These are phyloP conservation scores for Fusarium piperis DNA, from an alignment of 2,329 filamentous ascomycete genomes.

Conservation along the genomic window DNA sequence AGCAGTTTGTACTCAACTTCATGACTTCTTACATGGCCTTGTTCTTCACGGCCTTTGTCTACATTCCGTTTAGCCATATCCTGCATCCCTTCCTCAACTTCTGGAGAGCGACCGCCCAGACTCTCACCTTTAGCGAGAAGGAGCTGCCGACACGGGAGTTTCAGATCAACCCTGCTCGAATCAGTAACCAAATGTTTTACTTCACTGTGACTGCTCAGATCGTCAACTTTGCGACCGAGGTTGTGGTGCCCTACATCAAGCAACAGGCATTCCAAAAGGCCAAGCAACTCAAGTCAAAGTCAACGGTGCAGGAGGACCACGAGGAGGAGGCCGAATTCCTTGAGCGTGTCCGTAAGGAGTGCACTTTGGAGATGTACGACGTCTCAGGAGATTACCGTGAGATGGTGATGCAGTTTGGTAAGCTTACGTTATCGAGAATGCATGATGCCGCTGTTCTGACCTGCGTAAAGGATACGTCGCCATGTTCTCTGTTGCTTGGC, in stretches of 20 bases:
- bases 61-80: constrained; percentile 87
- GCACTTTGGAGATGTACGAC: constrained; percentile 84
- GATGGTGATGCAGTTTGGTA: constrained; percentile 85
- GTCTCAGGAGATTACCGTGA: constrained; percentile 91
- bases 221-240: constrained; percentile 85
- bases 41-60: constrained; percentile 93
- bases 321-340: constrained; percentile 85
- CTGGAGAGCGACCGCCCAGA: constrained; percentile 78
- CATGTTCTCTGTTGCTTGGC: constrained; percentile 94
- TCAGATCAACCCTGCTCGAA: constrained; percentile 81
- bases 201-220: constrained; percentile 95
- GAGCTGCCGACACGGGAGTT: constrained; percentile 74
- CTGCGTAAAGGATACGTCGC: constrained; percentile 76
- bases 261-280: constrained; percentile 81
- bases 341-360: constrained; percentile 81
- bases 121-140: constrained; percentile 79
- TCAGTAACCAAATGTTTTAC: constrained; percentile 93
- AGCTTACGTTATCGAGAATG: constrained; percentile 30
- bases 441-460: constrained; percentile 7
- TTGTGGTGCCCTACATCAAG: constrained; percentile 86
- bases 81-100: constrained; percentile 88
- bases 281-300: constrained; percentile 75
- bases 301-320: constrained; percentile 65
- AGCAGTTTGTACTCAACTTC: constrained; percentile 96
- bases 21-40: constrained; percentile 94